phyloP scores from a whole-genome alignment of 2,329 filamentous ascomycete species.

The Pseudocercospora musae region DNA sequence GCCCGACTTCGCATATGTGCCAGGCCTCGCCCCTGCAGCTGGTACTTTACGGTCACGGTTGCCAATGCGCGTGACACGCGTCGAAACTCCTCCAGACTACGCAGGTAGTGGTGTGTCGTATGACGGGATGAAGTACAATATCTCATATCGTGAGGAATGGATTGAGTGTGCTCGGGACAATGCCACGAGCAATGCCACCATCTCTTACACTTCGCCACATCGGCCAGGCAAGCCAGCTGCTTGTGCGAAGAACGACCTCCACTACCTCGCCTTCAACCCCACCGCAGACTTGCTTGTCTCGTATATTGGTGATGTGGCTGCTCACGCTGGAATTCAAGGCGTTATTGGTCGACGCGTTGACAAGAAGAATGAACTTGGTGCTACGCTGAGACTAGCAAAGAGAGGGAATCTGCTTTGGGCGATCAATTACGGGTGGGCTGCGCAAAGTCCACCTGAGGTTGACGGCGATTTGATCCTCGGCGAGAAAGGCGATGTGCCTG shows the following conservation, averaged over 20 bases:
- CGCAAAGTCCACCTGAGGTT: slow-evolving; percentile 14
- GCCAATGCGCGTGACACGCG: slow-evolving; percentile 21
- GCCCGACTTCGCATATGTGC: slow-evolving; percentile 21
- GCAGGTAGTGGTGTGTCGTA: slow-evolving; percentile 22
- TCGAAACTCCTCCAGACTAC: slow-evolving; percentile 23
- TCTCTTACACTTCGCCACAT: slow-evolving; percentile 22
- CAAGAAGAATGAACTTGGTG: slow-evolving; percentile 22
- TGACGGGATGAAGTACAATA: slow-evolving; percentile 19
- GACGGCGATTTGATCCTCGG: slow-evolving; percentile 21
- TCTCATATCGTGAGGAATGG: slow-evolving; percentile 23
- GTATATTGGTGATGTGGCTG: slow-evolving; percentile 23
- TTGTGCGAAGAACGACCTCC: slow-evolving; percentile 18
- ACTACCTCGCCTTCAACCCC: slow-evolving; percentile 26
- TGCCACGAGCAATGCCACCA: slow-evolving; percentile 15
- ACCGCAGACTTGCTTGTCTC: slow-evolving; percentile 20
- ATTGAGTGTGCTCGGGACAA: slow-evolving; percentile 18
- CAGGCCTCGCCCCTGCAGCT: slow-evolving; percentile 21
- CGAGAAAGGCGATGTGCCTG: slow-evolving; percentile 15
- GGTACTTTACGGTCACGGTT: slow-evolving; percentile 15
- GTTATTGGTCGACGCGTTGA: slow-evolving; percentile 14
- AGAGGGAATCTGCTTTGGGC: slow-evolving; percentile 26
- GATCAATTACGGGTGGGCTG: slow-evolving; percentile 25
- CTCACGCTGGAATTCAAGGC: slow-evolving; percentile 17
- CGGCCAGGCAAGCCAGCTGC: slow-evolving; percentile 22
- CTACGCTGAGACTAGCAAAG: slow-evolving; percentile 19